Percentiles rank a stretch among this genome's conserved stretches.
Evolutionary conservation across 1,284 basidiomycete species (phyloP).

Genomic region (Rhizoctonia solani): DNA sequence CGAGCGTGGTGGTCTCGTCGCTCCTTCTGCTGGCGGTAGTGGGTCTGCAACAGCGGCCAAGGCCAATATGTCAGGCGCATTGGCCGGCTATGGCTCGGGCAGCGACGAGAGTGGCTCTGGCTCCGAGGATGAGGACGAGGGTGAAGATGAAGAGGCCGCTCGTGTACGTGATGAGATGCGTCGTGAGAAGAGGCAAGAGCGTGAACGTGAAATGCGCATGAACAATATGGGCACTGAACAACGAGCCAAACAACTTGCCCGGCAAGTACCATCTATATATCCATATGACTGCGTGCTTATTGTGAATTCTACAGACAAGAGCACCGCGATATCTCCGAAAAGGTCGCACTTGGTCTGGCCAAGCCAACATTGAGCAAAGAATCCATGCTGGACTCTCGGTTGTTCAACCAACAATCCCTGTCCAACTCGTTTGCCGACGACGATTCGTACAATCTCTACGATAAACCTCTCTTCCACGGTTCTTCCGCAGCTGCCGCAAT

Average conservation of each 20-base stretch:
- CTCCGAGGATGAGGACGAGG: slow-evolving; percentile 52
- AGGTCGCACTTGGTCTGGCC: slow-evolving; percentile 95
- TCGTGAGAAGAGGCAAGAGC: slow-evolving; percentile 87
- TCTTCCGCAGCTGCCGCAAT: slow-evolving; percentile 96
- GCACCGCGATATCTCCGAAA: slow-evolving; percentile 99
- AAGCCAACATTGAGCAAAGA: slow-evolving; percentile 96
- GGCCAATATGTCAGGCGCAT: slow-evolving; percentile 67
- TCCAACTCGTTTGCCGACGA: slow-evolving; percentile 85
- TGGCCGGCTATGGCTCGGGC: slow-evolving; percentile 86
- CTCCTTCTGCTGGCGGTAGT: slow-evolving; percentile 41
- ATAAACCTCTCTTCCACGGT: slow-evolving; percentile 94
- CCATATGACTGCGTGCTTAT: not conserved
- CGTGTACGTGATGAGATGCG: slow-evolving; percentile 89
- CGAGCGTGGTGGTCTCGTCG: slow-evolving; percentile 80
- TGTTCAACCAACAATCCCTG: slow-evolving; percentile 96
- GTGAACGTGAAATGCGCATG: slow-evolving; percentile 98
- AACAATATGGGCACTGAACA: slow-evolving; percentile 98
- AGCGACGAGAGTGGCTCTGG: slow-evolving; percentile 51
- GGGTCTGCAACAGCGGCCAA: slow-evolving; percentile 48
- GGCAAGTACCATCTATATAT: slow-evolving; percentile 47
- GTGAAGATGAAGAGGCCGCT: slow-evolving; percentile 82
- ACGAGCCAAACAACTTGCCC: slow-evolving; percentile 91
- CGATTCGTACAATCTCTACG: slow-evolving; percentile 92
- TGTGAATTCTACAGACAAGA: slow-evolving; percentile 49
- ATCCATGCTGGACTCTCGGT: slow-evolving; percentile 92